A percentile compares a stretch with the other conserved stretches of the same genome.
Conservation (phyloP, 83 land plant genomes). For the Thuja plicata region DNA sequence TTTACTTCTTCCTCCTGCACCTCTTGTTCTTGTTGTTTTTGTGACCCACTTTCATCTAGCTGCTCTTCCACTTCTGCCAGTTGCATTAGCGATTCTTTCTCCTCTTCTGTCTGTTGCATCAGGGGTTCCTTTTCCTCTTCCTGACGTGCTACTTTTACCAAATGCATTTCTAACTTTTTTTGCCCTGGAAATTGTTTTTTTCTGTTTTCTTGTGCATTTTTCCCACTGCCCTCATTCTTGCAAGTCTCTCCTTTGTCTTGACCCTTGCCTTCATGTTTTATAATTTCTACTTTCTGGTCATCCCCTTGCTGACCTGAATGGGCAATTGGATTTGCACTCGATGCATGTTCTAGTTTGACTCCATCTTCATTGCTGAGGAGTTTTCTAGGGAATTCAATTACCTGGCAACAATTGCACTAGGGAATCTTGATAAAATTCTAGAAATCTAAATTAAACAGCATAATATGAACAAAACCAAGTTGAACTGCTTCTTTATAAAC, state of each 20-base stretch:
- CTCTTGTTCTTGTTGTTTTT: slow-evolving; percentile 9
- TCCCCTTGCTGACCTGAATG: not conserved
- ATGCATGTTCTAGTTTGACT: not conserved
- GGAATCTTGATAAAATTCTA: not conserved
- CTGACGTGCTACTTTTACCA: not conserved
- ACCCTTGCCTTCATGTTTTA: not conserved
- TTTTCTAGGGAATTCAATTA: not conserved
- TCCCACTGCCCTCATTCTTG: not conserved
- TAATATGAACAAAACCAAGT: not conserved
- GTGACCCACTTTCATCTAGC: not conserved
- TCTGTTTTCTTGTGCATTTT: not conserved
- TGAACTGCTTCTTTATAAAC: not conserved
- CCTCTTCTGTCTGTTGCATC: slow-evolving; percentile 6
- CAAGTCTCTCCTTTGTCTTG: not conserved
- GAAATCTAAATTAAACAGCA: not conserved
- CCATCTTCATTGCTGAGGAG: not conserved
- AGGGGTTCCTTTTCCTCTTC: slow-evolving; percentile 2
- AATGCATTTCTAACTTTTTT: not conserved
- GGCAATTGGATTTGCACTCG: not conserved
- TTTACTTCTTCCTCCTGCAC: slow-evolving; percentile 3
- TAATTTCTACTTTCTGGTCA: not conserved
- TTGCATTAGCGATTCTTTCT: slow-evolving; percentile 3
- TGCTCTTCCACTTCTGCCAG: slow-evolving; percentile 8
- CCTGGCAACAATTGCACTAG: not conserved
- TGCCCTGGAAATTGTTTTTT: not conserved